These are phyloP conservation scores for Sporisorium graminicola DNA, from an alignment of 1,284 basidiomycete genomes.

Conservation along the genomic window DNA sequence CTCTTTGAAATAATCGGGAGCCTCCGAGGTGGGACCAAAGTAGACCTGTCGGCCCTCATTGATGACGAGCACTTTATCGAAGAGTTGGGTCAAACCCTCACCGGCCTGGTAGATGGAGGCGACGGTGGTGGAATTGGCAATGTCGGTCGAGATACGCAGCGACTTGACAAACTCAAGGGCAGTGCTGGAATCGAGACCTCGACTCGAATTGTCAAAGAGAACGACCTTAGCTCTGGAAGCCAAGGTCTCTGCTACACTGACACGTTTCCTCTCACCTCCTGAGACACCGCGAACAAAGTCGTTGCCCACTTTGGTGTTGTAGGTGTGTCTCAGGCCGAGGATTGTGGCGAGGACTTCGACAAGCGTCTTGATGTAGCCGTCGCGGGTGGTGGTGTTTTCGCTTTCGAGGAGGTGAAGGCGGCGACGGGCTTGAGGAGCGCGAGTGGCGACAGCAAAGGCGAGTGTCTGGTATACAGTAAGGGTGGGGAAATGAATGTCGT, in stretches of 20 bases:
- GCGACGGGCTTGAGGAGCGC: constrained; percentile 52
- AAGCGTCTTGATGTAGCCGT: constrained; percentile 44
- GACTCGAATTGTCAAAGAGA: constrained; percentile 62
- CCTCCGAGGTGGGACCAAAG: constrained; percentile 58
- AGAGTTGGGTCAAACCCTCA: constrained; percentile 57
- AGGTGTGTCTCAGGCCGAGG: constrained; percentile 61
- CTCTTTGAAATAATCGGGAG: constrained; percentile 57
- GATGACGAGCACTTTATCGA: constrained; percentile 65
- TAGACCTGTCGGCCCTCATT: constrained; percentile 67
- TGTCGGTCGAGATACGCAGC: constrained; percentile 59
- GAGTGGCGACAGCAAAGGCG: constrained; percentile 59
- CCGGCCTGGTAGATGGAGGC: constrained; percentile 65
- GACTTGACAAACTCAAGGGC: constrained; percentile 62
- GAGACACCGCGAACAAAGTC: constrained; percentile 59
- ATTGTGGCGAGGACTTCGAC: constrained; percentile 60
- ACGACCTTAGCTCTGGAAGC: constrained; percentile 57
- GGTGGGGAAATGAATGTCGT: constrained; percentile 59
- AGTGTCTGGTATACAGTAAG: constrained; percentile 58
- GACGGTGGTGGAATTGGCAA: constrained; percentile 45
- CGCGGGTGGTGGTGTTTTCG: constrained; percentile 32
- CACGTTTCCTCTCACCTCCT: constrained; percentile 72
- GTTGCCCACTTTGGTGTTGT: constrained; percentile 70
- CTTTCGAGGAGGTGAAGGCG: constrained; percentile 32
- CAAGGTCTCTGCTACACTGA: constrained; percentile 70
- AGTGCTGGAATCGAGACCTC: constrained; percentile 62